phyloP scores from a whole-genome alignment of 2,329 filamentous ascomycete genomes.

The Alternaria arbusti region DNA sequence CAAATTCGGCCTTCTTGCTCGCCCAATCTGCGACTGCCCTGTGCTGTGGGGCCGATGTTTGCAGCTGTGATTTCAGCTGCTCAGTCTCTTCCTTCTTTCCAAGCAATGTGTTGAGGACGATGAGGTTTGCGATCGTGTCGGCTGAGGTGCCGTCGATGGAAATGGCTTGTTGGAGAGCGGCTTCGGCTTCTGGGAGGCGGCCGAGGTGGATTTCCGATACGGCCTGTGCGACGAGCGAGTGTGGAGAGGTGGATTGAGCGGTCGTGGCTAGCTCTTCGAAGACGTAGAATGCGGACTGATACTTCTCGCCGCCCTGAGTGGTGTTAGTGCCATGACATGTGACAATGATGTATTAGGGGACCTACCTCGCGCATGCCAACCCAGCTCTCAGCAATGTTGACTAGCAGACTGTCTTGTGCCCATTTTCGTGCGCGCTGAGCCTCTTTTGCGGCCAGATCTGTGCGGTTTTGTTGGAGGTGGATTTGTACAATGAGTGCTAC shows the following conservation, averaged over 20 bases:
- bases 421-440: slow-evolving; percentile 85
- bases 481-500: slow-evolving; percentile 92
- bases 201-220: slow-evolving; percentile 91
- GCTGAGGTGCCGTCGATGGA: slow-evolving; percentile 73
- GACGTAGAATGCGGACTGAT: slow-evolving; percentile 96
- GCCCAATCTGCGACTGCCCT: slow-evolving; percentile 74
- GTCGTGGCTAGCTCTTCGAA: slow-evolving; percentile 94
- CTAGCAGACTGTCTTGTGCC: slow-evolving; percentile 92
- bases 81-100: slow-evolving; percentile 68
- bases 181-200: slow-evolving; percentile 85
- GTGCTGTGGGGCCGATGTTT: slow-evolving; percentile 70
- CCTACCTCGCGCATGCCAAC: slow-evolving; percentile 83
- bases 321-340: slow-evolving; percentile 22
- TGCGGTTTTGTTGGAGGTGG: slow-evolving; percentile 87
- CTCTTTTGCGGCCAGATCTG: slow-evolving; percentile 89
- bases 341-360: slow-evolving; percentile 12
- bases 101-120: slow-evolving; percentile 78
- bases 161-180: slow-evolving; percentile 80
- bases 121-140: slow-evolving; percentile 80
- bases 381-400: slow-evolving; percentile 96
- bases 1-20: slow-evolving; percentile 88
- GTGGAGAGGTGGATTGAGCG: slow-evolving; percentile 76
- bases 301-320: slow-evolving; percentile 84
- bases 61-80: slow-evolving; percentile 61
- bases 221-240: slow-evolving; percentile 83